Conservation (phyloP, 169 alveolate genomes). For the Amoebophrya sp. region DNA sequence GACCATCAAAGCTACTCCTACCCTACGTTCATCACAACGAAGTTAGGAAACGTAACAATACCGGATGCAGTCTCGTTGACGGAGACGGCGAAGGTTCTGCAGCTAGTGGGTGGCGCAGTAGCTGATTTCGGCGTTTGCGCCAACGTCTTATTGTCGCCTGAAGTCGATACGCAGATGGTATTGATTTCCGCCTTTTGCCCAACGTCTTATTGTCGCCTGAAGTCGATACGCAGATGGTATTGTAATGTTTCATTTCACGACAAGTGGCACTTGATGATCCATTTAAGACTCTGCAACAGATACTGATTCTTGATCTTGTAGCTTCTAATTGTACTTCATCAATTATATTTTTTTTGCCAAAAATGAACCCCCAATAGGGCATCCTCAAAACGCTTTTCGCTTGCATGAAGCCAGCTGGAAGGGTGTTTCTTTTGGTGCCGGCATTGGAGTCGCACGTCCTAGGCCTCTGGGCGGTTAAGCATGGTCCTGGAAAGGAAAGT, state of each 20-base stretch:
- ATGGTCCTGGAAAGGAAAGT: not conserved
- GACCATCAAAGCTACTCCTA: no score
- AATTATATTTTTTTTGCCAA: no score
- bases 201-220: not conserved
- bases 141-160: not conserved
- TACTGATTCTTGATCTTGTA: no score
- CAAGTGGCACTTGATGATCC: no score
- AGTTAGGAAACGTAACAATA: no score
- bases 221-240: not conserved
- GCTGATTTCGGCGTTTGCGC: slow-evolving; percentile 12
- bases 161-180: not conserved
- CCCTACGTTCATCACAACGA: no score
- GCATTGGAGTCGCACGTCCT: not conserved
- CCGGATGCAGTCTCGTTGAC: not conserved
- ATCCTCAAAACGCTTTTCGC: not conserved
- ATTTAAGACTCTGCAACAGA: no score
- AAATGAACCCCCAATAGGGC: no score
- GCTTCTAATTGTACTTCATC: no score
- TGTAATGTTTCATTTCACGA: no score
- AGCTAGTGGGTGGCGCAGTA: not conserved
- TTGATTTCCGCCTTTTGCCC: not conserved
- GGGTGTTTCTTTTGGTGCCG: not conserved
- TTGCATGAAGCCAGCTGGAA: not conserved
- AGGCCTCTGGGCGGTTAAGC: slow-evolving; percentile 9
- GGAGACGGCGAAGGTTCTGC: not conserved